These are phyloP conservation scores for Vigna nakashimae DNA, from an alignment of 306 rosid species.

Conservation along the genomic window DNA sequence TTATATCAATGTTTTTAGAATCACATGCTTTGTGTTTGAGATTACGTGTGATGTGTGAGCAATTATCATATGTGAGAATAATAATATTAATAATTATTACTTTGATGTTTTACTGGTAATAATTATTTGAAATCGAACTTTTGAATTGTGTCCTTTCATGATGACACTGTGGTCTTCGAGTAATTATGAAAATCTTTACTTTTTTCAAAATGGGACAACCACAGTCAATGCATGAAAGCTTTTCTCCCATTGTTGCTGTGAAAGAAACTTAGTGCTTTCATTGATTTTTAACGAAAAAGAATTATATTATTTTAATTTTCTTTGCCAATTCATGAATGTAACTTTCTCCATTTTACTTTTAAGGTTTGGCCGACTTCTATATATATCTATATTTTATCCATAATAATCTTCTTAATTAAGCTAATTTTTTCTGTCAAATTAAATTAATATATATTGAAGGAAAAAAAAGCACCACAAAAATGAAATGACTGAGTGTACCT, in stretches of 20 bases:
- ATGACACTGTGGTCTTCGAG: constrained; percentile 19
- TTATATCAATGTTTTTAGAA: too few relatives aligned
- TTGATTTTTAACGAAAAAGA: neutral
- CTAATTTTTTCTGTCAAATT: neutral
- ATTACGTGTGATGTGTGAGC: too few relatives aligned
- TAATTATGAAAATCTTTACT: constrained; percentile 48
- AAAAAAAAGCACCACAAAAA: constrained; percentile 16
- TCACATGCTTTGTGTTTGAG: too few relatives aligned
- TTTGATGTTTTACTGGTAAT: neutral
- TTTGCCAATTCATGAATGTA: neutral
- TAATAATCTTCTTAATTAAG: neutral
- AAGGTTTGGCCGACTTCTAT: constrained; percentile 52
- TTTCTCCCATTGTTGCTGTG: constrained; percentile 33
- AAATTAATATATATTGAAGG: neutral
- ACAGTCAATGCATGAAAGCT: constrained; percentile 44
- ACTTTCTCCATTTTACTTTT: constrained; percentile 36
- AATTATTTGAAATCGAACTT: neutral
- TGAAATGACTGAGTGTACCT: constrained; percentile 27
- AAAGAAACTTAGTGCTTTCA: constrained; percentile 45
- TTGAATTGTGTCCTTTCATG: constrained; percentile 16
- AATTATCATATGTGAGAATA: too few relatives aligned
- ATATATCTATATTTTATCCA: constrained; percentile 8
- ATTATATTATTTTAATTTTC: neutral
- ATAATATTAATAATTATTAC: neutral
- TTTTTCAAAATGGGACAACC: constrained; percentile 41